Percentiles rank a stretch among this genome's conserved stretches.
phyloP scores from a whole-genome alignment of 1,284 basidiomycete genomes.

The Moniliophthora roreri region DNA sequence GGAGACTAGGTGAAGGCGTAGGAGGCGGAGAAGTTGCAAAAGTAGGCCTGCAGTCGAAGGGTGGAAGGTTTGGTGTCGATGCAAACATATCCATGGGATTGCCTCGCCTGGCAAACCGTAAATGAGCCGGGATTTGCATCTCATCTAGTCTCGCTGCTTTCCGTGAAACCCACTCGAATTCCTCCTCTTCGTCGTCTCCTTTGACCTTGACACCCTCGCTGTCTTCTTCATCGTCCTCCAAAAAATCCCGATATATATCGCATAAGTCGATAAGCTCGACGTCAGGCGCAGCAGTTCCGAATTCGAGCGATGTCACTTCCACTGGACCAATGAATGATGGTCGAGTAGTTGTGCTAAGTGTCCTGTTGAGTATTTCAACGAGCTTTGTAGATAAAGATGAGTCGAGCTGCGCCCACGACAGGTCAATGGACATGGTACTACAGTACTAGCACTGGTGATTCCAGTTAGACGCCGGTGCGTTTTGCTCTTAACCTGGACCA shows the following conservation, averaged over 20 bases:
- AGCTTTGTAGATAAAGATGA: constrained; percentile 69
- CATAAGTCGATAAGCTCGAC: constrained; percentile 89
- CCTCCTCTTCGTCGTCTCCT: constrained; percentile 54
- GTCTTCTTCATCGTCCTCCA: constrained; percentile 79
- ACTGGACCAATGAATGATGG: constrained; percentile 96
- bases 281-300: constrained; percentile 83
- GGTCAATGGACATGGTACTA: constrained; percentile 70
- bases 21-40: constrained; percentile 7
- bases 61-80: constrained; percentile 41
- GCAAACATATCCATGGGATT: constrained; percentile 57
- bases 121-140: constrained; percentile 67
- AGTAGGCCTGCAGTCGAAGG: constrained; percentile 28
- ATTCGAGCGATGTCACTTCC: constrained; percentile 81
- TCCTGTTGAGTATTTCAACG: constrained; percentile 78
- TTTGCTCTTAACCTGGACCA: too few relatives aligned
- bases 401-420: constrained; percentile 78
- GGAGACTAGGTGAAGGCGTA: background rate
- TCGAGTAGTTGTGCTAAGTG: constrained; percentile 67
- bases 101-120: constrained; percentile 58
- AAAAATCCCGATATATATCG: constrained; percentile 93
- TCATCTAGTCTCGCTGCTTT: constrained; percentile 59
- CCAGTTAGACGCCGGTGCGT: too few relatives aligned
- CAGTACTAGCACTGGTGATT: background rate
- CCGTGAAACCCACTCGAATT: constrained; percentile 79
- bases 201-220: constrained; percentile 52